Conservation (phyloP, 805 yeast genomes). For the Zygotorulaspora sp. region DNA sequence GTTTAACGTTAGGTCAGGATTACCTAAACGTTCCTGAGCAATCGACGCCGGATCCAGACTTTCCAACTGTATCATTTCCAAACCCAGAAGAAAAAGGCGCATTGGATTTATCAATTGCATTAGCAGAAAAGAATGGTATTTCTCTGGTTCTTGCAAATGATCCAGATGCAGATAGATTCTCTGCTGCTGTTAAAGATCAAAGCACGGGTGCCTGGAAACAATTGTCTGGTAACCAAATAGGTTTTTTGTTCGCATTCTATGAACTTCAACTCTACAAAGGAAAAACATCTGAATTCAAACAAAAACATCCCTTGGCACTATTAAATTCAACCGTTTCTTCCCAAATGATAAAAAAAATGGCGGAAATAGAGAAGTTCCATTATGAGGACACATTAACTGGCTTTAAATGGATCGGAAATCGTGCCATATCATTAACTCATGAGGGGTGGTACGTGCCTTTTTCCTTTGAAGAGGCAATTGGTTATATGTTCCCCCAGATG, state of each 20-base stretch:
- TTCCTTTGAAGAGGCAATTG: constrained; percentile 94
- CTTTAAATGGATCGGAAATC: constrained; percentile 95
- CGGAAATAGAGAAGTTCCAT: constrained; percentile 53
- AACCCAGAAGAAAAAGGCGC: constrained; percentile 97
- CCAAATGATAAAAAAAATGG: constrained; percentile 69
- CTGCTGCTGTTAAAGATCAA: constrained; percentile 58
- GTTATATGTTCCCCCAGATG: constrained; percentile 79
- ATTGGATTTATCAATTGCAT: constrained; percentile 58
- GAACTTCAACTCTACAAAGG: constrained; percentile 38
- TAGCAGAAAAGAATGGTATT: constrained; percentile 45
- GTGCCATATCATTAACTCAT: constrained; percentile 64
- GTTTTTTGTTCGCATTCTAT: constrained; percentile 73
- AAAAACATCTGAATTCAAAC: constrained; percentile 26
- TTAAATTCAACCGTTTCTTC: constrained; percentile 92
- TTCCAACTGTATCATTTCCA: constrained; percentile 83
- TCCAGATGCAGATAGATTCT: constrained; percentile 95
- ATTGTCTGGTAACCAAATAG: constrained; percentile 87
- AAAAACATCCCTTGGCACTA: constrained; percentile 44
- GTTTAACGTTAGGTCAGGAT: constrained; percentile 36
- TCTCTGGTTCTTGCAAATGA: constrained; percentile 79
- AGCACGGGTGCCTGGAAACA: constrained; percentile 57
- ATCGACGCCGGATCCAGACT: constrained; percentile 72
- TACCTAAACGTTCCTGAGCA: constrained; percentile 56
- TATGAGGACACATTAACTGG: constrained; percentile 88
- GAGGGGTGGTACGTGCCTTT: constrained; percentile 73